Evolutionary conservation across 1,284 basidiomycete species (phyloP).

Genomic region (Rhodotorula sp.): DNA sequence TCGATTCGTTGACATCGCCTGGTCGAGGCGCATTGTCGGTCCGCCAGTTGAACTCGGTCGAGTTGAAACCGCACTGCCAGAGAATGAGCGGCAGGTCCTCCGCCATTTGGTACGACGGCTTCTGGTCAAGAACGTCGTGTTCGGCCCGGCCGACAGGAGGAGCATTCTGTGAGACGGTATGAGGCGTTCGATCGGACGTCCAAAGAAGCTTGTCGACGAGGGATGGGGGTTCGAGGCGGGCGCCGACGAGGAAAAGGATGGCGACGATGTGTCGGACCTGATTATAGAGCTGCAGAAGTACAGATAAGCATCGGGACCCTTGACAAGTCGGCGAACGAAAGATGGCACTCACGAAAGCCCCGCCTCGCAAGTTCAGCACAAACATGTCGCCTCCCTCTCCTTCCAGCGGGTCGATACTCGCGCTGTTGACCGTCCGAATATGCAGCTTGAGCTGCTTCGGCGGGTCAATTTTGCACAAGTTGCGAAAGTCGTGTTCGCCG

Average conservation of each 20-base stretch:
- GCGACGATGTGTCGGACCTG: conserved; percentile 97
- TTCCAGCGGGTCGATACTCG: conserved; percentile 56
- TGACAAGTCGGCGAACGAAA: too few relatives aligned
- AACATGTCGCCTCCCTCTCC: conserved; percentile 37
- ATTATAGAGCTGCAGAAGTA: conserved; percentile 72
- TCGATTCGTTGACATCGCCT: conserved; percentile 42
- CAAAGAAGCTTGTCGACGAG: conserved; percentile 76
- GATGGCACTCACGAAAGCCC: conserved; percentile 38
- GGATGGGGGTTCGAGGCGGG: conserved; percentile 70
- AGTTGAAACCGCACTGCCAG: conserved; percentile 82
- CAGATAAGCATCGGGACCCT: too few relatives aligned
- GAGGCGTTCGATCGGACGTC: conserved; percentile 49
- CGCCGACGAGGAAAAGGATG: conserved; percentile 82
- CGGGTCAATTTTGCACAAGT: conserved; percentile 92
- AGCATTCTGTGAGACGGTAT: conserved; percentile 28
- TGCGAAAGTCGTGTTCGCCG: conserved; percentile 94
- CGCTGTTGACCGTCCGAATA: conserved; percentile 62
- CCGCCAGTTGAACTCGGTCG: conserved; percentile 70
- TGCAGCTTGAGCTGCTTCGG: conserved; percentile 87
- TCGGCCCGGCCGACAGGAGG: conserved; percentile 4
- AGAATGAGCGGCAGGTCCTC: conserved; percentile 85
- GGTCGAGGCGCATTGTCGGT: conserved; percentile 55
- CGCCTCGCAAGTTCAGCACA: conserved; percentile 37
- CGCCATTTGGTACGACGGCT: conserved; percentile 92
- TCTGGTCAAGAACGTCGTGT: conserved; percentile 56